Evolutionary conservation across 768 basidiomycete genomes (phyloP), one percentile per base, ranked within the genome.

Genomic region (Hericium alpestre): DNA sequence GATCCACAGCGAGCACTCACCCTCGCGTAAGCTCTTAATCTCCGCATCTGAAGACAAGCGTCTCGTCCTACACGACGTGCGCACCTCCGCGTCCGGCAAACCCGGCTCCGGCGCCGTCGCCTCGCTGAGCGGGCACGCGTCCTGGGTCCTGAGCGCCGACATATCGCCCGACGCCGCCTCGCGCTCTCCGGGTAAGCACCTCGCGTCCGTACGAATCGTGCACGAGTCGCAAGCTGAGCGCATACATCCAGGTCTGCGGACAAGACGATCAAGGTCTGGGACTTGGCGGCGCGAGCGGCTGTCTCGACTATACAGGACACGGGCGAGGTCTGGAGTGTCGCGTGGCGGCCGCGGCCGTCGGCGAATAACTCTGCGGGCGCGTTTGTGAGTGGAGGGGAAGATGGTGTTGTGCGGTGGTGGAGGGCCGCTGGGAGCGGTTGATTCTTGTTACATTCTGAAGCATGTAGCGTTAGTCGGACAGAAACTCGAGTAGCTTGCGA

Each of bases 21-120:
- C 37, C 43, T 52, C 55, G 3, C 8, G 25, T 11, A 39, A 96
- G 93, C 78, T 91, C 54, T 77, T 97, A 3, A 74, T 93, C 53
- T 93, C 90, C 46, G 93, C 87, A 2, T 94, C 92, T 3, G 93
- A 97, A 68, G 93, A 95, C 71, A 92, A 91, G 69, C 82, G 90
- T 16, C 84, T 97, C 58, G 84, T 92, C 54, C 71, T 95, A 51
- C 91, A 95, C 69, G 93, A 97, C 66, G 88, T 93, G 15, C 84
- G 93, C 56, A 76, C 79, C n/a, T 74, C 84, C 1, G 63, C 79
- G 5, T 76, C 81, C 4, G 74, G 80, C 16, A 78, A 77, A 57
- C 73, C 75, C 47, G 85, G 90, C 5, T 79, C 80, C 18, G 86
- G 88, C 41, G 85, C 86, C 1, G 90, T 94, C 18, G 90, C 93